Conservation (phyloP, 176 grass and related monocot species). For the Hyparrhenia diplandra region DNA sequence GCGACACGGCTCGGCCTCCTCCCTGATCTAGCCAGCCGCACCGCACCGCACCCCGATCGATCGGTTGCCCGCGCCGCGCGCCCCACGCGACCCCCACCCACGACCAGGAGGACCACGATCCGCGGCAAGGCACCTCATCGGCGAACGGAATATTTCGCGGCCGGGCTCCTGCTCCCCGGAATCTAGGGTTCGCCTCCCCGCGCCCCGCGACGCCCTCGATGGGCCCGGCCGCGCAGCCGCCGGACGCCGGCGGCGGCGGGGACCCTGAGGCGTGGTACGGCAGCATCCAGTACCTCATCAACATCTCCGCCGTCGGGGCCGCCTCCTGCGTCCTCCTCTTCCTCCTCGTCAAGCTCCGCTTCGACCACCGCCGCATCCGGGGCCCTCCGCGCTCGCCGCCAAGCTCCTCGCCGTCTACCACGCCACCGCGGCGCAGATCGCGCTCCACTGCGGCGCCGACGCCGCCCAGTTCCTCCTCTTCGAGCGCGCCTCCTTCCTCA, state of each 20-base stretch:
- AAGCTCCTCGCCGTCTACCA: conserved; percentile 98
- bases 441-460: conserved; percentile 97
- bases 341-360: conserved; percentile 89
- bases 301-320: conserved; percentile 88
- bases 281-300: conserved; percentile 95
- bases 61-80: neutral
- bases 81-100: neutral
- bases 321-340: conserved; percentile 87
- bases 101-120: neutral
- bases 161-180: neutral
- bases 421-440: conserved; percentile 85
- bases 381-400: conserved; percentile 74
- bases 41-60: neutral
- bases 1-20: conserved; percentile 1
- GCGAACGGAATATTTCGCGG: conserved; percentile 11
- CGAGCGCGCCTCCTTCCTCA: conserved; percentile 81
- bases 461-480: conserved; percentile 96
- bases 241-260: conserved; percentile 41
- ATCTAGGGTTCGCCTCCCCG: conserved; percentile 39
- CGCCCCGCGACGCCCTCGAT: neutral
- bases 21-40: conserved; percentile 25
- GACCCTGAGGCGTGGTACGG: conserved; percentile 87
- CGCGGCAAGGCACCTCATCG: conserved; percentile 31
- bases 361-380: conserved; percentile 93
- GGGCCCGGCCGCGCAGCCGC: conserved; percentile 33